A percentile compares a stretch with the other conserved stretches of the same genome.
phyloP scores from a whole-genome alignment of 768 basidiomycete species.

The Pseudohyphozyma bogoriensis region DNA sequence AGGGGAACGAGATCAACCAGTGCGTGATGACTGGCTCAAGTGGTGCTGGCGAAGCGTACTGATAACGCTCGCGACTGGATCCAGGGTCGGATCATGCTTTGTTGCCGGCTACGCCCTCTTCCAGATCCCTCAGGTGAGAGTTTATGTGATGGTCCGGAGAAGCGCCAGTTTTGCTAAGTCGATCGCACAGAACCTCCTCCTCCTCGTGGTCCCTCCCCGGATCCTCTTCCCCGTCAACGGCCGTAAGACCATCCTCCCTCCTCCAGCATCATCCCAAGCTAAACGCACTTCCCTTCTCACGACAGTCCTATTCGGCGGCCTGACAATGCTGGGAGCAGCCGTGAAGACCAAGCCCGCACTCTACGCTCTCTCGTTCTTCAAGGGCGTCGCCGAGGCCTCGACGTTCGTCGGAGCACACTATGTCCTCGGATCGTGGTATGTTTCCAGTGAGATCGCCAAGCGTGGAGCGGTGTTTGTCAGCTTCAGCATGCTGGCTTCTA shows the following conservation, averaged over 20 bases:
- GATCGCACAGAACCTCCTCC: constrained; percentile 52
- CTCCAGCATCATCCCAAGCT: too few relatives aligned
- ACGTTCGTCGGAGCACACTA: constrained; percentile 57
- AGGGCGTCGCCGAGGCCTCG: constrained; percentile 61
- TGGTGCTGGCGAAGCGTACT: too few relatives aligned
- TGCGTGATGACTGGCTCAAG: too few relatives aligned
- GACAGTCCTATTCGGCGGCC: constrained; percentile 50
- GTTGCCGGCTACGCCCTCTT: constrained; percentile 64
- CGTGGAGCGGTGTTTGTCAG: constrained; percentile 63
- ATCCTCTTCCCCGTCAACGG: constrained; percentile 51
- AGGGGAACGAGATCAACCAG: too few relatives aligned
- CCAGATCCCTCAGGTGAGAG: too few relatives aligned
- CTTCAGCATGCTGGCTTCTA: constrained; percentile 52
- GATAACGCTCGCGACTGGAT: too few relatives aligned
- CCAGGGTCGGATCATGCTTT: constrained; percentile 59
- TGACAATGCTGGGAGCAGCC: constrained; percentile 41
- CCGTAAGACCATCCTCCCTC: not conserved
- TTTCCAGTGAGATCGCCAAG: constrained; percentile 57
- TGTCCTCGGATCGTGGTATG: constrained; percentile 11
- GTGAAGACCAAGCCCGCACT: constrained; percentile 36
- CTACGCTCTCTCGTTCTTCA: constrained; percentile 61
- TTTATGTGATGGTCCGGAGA: constrained; percentile 39
- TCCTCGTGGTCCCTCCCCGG: constrained; percentile 54
- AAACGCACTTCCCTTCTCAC: too few relatives aligned
- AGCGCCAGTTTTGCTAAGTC: not conserved